Evolutionary conservation across 768 basidiomycete species (phyloP).

Genomic region (Cyathus striatus): DNA sequence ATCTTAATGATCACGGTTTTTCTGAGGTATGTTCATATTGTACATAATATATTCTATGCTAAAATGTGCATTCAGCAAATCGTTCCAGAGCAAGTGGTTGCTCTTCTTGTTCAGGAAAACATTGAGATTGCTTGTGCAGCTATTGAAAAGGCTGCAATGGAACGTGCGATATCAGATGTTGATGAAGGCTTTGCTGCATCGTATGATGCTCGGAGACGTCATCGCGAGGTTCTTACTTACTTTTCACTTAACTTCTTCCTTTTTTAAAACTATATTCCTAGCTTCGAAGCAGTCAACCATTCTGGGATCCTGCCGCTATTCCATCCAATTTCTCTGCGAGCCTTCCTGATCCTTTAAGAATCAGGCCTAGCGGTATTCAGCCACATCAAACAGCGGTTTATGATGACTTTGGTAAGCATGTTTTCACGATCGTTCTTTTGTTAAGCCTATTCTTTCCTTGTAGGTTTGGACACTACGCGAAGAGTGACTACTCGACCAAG

Average conservation of each 20-base stretch:
- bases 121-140: constrained; percentile 89
- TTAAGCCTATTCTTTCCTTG: constrained; percentile 9
- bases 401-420: constrained; percentile 85
- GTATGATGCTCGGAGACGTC: constrained; percentile 79
- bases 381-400: constrained; percentile 84
- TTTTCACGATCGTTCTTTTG: not conserved
- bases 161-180: constrained; percentile 87
- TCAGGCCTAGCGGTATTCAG: constrained; percentile 80
- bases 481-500: constrained; percentile 59
- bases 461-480: constrained; percentile 54
- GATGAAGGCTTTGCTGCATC: constrained; percentile 84
- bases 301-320: constrained; percentile 83
- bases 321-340: constrained; percentile 62
- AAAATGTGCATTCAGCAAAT: constrained; percentile 40
- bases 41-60: not conserved
- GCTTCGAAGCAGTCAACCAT: constrained; percentile 67
- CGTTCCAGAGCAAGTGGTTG: constrained; percentile 75
- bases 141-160: constrained; percentile 97
- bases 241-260: not conserved
- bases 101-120: constrained; percentile 85
- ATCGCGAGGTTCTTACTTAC: constrained; percentile 63
- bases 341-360: constrained; percentile 85
- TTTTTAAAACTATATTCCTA: constrained; percentile 17
- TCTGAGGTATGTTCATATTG: constrained; percentile 51
- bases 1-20: constrained; percentile 84